Conservation (phyloP, 371 early-diverging fungal species). For the Vairimorpha necatrix region DNA sequence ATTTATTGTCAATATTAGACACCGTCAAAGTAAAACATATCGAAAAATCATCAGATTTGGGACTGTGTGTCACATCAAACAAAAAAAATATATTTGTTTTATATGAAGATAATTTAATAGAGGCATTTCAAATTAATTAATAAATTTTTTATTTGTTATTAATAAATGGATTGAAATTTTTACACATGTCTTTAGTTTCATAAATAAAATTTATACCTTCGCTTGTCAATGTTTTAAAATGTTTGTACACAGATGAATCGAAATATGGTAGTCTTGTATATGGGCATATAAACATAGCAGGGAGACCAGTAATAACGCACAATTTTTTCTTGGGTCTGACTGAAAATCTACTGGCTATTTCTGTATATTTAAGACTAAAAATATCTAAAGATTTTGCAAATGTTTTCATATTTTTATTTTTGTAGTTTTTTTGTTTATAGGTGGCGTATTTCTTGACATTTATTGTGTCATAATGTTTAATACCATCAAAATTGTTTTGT, state of each 20-base stretch:
- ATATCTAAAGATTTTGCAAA: neutral
- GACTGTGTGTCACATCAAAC: neutral
- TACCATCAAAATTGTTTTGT: neutral
- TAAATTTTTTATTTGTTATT: neutral
- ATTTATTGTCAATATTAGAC: neutral
- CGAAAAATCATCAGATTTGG: neutral
- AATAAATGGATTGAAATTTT: conserved; percentile 21
- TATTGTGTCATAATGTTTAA: neutral
- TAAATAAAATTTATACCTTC: conserved; percentile 27
- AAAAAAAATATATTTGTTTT: neutral
- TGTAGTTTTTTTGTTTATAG: conserved; percentile 6
- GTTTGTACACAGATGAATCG: conserved; percentile 59
- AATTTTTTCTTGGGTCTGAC: conserved; percentile 50
- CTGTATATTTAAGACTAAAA: conserved; percentile 27
- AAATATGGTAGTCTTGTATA: conserved; percentile 56
- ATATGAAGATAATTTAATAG: neutral
- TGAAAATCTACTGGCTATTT: conserved; percentile 44
- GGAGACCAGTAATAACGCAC: conserved; percentile 64
- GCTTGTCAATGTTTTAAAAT: conserved; percentile 38
- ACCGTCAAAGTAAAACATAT: neutral
- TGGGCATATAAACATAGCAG: conserved; percentile 60
- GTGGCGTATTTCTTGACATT: conserved; percentile 6
- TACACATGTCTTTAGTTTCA: conserved; percentile 14
- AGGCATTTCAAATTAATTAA: neutral
- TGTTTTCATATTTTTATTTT: conserved; percentile 16